Percentiles rank a stretch among this genome's conserved stretches.
Evolutionary conservation across 1,284 basidiomycete genomes (phyloP).

Genomic region (Boletellus deceptivus): DNA sequence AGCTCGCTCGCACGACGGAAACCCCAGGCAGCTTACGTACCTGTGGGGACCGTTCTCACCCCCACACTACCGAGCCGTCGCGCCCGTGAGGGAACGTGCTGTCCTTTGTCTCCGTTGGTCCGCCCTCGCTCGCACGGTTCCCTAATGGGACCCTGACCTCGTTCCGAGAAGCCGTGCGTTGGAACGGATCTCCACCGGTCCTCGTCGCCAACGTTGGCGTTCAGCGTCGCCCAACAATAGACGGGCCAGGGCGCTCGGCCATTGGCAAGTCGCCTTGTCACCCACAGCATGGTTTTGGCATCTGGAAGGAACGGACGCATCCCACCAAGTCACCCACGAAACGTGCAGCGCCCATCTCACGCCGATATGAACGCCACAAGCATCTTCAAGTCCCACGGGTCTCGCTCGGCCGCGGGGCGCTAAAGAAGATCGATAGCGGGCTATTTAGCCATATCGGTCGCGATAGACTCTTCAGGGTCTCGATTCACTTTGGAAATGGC

Average conservation of each 20-base stretch:
- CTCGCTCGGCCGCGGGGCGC: conserved; percentile 15
- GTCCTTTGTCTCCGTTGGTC: background rate
- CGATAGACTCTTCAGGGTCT: conserved; percentile 19
- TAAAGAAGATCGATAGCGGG: conserved; percentile 6
- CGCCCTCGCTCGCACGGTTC: conserved; percentile 16
- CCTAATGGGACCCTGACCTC: conserved; percentile 16
- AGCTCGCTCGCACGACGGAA: background rate
- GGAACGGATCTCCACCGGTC: background rate
- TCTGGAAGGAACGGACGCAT: too few relatives aligned
- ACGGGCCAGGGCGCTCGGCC: too few relatives aligned
- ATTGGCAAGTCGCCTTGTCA: too few relatives aligned
- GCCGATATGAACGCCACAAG: background rate
- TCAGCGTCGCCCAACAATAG: too few relatives aligned
- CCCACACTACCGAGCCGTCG: background rate
- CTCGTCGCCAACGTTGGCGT: too few relatives aligned
- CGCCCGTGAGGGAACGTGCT: conserved; percentile 12
- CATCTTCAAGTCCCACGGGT: conserved; percentile 3
- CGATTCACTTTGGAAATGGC: background rate
- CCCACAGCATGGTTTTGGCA: too few relatives aligned
- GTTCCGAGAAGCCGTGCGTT: conserved; percentile 5
- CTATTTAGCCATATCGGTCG: conserved; percentile 1
- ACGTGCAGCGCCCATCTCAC: conserved; percentile 2
- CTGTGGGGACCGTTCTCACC: conserved; percentile 5
- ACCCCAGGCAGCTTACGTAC: conserved; percentile 13
- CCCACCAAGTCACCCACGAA: too few relatives aligned